Evolutionary conservation across 768 basidiomycete genomes (phyloP).

Genomic region (Leccinum variicolor): DNA sequence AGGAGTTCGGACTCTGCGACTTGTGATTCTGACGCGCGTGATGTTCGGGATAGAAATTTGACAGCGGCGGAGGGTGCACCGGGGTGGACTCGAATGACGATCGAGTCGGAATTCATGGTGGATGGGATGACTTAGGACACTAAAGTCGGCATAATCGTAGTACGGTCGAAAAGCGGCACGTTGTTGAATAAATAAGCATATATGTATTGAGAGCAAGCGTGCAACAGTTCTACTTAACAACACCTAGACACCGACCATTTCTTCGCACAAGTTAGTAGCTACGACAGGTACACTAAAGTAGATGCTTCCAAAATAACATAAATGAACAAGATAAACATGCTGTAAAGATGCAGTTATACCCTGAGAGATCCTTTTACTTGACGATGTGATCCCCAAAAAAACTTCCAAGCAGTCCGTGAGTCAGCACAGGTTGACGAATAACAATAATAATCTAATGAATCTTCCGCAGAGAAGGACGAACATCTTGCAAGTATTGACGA

Average conservation of each 20-base stretch:
- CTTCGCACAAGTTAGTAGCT: constrained; percentile 7
- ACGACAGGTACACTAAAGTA: constrained; percentile 30
- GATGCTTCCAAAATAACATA: constrained; percentile 36
- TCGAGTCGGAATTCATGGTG: constrained; percentile 17
- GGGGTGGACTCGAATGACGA: constrained; percentile 40
- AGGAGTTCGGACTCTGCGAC: constrained; percentile 41
- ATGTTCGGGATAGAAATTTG: constrained; percentile 36
- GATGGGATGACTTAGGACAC: not conserved
- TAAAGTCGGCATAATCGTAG: not conserved
- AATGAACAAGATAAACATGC: constrained; percentile 37
- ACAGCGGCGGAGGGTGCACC: constrained; percentile 42
- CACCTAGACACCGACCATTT: constrained; percentile 3
- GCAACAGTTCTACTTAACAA: constrained; percentile 15
- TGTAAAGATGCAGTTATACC: constrained; percentile 32
- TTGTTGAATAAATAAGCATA: not conserved
- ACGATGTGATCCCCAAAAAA: constrained; percentile 20
- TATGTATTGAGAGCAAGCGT: not conserved
- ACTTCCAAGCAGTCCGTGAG: constrained; percentile 33
- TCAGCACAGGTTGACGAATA: constrained; percentile 26
- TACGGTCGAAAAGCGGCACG: not conserved
- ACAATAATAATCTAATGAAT: constrained; percentile 29
- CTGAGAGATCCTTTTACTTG: constrained; percentile 32
- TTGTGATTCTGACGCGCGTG: constrained; percentile 6
- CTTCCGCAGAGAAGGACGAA: constrained; percentile 19
- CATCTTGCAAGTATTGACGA: constrained; percentile 2